Evolutionary conservation across 2,329 filamentous ascomycete species (phyloP), one percentile per base, ranked within the genome.

Genomic region (Fusarium falciforme): DNA sequence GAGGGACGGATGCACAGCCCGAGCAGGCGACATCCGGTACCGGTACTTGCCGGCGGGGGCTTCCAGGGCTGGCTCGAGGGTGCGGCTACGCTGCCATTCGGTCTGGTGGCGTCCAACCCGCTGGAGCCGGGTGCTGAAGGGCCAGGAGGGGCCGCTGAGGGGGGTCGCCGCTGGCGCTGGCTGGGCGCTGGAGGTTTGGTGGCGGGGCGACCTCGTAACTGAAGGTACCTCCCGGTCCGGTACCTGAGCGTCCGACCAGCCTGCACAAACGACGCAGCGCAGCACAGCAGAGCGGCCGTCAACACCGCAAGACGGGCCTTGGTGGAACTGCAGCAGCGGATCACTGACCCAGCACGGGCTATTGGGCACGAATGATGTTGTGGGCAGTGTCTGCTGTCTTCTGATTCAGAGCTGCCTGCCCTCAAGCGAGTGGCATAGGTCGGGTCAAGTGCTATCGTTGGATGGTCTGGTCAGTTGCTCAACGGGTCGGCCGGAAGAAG

Each of bases 191-290:
- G 61, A 44, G 40, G 58, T 68, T 72, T 69, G 55, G 57, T 64
- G 65, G 72, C 60, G 72, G 72, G 72, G 70, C 70, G 60, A 73
- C 64, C 72, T 75, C 73, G 73, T 75, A 75, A 75, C 44, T 62
- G 67, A 55, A 31, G 60, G 54, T 65, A 70, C 66, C 27, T 59
- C 64, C 29, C 22, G 47, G 59, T 42, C 38, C 36, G 36, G 59
- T 55, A 47, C 42, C 59, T 61, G 29, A 49, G 22, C 54, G 16
- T 29, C 47, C 16, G 25, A n/a, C 47, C 47, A 29, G 25, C 47
- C 47, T 16, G n/a, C 49, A 33, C 49, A 54, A 54, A 54, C 49
- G 49, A 54, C 29, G 49, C 49, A 33, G 49, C 27, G 31, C 49
- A 54, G 49, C 49, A 40, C 36, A 42, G 17, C 36, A 71, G 59